phyloP scores from a whole-genome alignment of 2,329 filamentous ascomycete genomes.

The Pestalotiopsis sp. region DNA sequence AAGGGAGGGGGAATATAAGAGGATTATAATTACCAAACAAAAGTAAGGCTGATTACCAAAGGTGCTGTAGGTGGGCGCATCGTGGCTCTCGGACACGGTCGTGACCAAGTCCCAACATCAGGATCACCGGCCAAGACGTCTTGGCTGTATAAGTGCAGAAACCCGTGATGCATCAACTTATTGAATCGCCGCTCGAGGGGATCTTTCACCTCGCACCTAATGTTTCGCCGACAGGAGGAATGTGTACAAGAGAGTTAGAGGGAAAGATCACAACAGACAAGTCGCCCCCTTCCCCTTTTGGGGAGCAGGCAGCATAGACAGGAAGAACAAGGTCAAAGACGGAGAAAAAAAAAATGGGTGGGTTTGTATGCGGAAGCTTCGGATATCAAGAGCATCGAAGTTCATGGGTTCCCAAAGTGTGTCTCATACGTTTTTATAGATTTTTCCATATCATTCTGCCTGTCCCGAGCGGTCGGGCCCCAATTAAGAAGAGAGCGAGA shows the following conservation, averaged over 20 bases:
- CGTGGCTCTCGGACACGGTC: background rate
- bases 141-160: background rate
- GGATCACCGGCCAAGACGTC: slow-evolving; percentile 1
- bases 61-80: no score
- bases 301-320: background rate
- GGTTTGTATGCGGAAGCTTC: background rate
- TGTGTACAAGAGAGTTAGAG: no score
- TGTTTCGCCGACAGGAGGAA: background rate
- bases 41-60: background rate
- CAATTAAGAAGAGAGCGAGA: background rate
- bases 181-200: background rate
- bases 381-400: background rate
- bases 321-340: background rate
- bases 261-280: background rate
- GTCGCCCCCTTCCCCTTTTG: background rate
- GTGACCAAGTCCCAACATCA: background rate
- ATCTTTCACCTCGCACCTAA: background rate
- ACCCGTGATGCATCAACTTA: background rate
- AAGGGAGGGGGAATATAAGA: background rate
- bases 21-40: background rate
- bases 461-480: background rate
- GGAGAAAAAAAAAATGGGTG: background rate
- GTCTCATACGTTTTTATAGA: background rate
- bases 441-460: background rate
- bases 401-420: background rate